Conservation (phyloP, 495 filamentous ascomycete species). For the Hypoxylon fragiforme region DNA sequence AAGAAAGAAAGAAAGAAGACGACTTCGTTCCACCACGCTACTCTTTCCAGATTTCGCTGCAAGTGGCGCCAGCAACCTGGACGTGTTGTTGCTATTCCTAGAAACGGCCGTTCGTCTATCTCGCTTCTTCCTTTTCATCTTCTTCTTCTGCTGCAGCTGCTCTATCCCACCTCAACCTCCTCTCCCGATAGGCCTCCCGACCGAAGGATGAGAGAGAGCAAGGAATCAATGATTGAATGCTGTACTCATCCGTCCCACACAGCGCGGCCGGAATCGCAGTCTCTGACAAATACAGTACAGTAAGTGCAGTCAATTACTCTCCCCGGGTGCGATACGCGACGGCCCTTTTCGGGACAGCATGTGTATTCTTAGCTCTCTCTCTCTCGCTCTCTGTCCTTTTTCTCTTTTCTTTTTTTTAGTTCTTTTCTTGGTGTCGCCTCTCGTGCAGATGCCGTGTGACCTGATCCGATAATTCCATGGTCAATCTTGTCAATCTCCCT, state of each 20-base stretch:
- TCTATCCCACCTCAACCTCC: slow-evolving; percentile 11
- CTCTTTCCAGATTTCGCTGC: background rate
- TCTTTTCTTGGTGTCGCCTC: slow-evolving; percentile 21
- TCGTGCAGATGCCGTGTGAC: slow-evolving; percentile 29
- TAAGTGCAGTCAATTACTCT: no score
- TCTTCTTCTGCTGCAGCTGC: slow-evolving; percentile 14
- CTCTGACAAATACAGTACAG: slow-evolving; percentile 16
- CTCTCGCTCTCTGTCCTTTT: no score
- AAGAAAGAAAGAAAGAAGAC: background rate
- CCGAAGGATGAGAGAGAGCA: slow-evolving; percentile 9
- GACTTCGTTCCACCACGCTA: background rate
- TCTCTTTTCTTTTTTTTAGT: no score
- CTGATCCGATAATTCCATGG: slow-evolving; percentile 29
- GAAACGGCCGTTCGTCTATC: no score
- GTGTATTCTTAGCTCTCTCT: no score
- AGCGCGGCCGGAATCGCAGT: slow-evolving; percentile 10
- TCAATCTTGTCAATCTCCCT: slow-evolving; percentile 1
- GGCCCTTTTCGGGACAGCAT: slow-evolving; percentile 16
- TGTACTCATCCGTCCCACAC: slow-evolving; percentile 18
- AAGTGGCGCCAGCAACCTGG: background rate
- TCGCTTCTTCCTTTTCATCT: background rate
- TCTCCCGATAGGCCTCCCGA: slow-evolving; percentile 25
- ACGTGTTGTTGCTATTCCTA: no score
- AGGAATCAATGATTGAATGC: no score
- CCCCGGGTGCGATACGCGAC: slow-evolving; percentile 11